Percentiles rank a stretch among this genome's conserved stretches.
Conservation (phyloP, 75 land plant species). For the Azolla pinnata region DNA sequence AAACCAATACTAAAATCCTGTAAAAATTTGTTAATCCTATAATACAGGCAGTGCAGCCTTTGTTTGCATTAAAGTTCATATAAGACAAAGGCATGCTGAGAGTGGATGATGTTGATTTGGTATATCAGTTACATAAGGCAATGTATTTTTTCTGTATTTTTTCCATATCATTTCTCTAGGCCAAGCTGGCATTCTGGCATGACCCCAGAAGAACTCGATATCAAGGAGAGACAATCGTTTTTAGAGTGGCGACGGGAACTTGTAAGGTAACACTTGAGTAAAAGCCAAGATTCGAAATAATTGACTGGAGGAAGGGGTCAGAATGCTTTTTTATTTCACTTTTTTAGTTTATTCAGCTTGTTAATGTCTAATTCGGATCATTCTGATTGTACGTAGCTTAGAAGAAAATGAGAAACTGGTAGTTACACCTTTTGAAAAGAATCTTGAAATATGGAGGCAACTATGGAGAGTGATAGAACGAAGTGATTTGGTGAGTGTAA, state of each 20-base stretch:
- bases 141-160: slow-evolving; percentile 4
- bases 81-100: too few species aligned
- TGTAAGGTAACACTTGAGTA: slow-evolving; percentile 52
- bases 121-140: too few species aligned
- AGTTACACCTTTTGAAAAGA: slow-evolving; percentile 95
- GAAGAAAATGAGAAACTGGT: slow-evolving; percentile 96
- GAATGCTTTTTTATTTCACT: too few species aligned
- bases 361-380: too few species aligned
- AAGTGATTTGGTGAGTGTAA: slow-evolving; percentile 66
- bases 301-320: too few species aligned
- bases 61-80: too few species aligned
- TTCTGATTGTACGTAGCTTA: slow-evolving; percentile 27
- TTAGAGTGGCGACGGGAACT: slow-evolving; percentile 77
- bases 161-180: slow-evolving; percentile 13
- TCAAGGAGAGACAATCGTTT: slow-evolving; percentile 64
- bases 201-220: slow-evolving; percentile 80
- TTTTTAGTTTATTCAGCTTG: too few species aligned
- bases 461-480: slow-evolving; percentile 95
- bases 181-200: slow-evolving; percentile 64
- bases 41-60: too few species aligned
- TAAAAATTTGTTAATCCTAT: too few species aligned
- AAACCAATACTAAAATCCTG: too few species aligned
- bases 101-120: too few species aligned
- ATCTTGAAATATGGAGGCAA: slow-evolving; percentile 94
- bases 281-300: too few species aligned